Base-by-base conservation (phyloP, 352 stramenopile species). In the Pythium biforme region DNA sequence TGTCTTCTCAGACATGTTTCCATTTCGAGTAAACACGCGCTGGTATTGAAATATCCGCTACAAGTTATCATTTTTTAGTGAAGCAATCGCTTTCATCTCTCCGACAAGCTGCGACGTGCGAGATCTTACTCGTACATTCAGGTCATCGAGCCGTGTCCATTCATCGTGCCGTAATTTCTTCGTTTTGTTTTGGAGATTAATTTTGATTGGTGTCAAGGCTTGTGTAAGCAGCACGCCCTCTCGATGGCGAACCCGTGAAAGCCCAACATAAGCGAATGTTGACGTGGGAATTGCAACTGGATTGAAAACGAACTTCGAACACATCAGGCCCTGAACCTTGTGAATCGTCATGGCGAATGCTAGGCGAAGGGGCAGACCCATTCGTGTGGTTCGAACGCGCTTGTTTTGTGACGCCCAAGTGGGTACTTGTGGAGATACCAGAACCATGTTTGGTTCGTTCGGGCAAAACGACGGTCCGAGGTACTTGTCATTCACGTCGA, bases 321-420 rank as follows among this genome's bases (percentile, higher is more conserved):
- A 54, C 2, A 15, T 54, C 2, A 54, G 25, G 1, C 47, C 47
- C 22, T 54, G 47, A 25, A 54, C 14, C 20, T 54, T 54, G 19
- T 54, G 47, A 14, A 54, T 54, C 3, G 25, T 54, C 47, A 54
- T 54, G 6, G 47, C 47, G 20, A 54, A 54, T 11, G 4, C 47
- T 3, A 54, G 15, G 5, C 47, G 47, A 2, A 54, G 22, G 2
- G 47, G 47, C 2, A 54, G 17, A 25, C 47, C 47, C 12, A 15
- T 10, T 22, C 47, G 4, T 23, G 47, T 54, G 3, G 26, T 40
- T 54, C 26, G 23, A 15, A 20, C 4, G 4, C 3, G 9, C 12
- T 54, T 54, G 25, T 22, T 40, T 8, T 25, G 6, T 5, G 47
- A 39, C 10, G 40, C 7, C 47, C 47, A 54, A 3, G 23, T 23